These are phyloP conservation scores for Royoungia palumana DNA, from an alignment of 768 basidiomycete species.

Conservation along the genomic window DNA sequence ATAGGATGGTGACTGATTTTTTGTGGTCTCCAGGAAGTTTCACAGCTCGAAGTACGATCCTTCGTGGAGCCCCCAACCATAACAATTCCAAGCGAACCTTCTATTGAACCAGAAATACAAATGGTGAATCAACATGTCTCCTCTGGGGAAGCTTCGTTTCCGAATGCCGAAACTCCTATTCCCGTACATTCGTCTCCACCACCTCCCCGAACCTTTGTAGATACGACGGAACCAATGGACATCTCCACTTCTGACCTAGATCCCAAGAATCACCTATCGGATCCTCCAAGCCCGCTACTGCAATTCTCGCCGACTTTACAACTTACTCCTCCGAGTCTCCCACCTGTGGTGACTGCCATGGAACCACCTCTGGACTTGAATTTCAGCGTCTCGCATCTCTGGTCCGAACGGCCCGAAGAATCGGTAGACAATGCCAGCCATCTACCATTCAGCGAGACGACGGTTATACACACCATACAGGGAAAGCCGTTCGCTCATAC, in stretches of 20 bases:
- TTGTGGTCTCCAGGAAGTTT: neutral
- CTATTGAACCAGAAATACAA: neutral
- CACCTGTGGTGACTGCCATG: constrained; percentile 8
- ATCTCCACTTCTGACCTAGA: neutral
- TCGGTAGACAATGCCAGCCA: neutral
- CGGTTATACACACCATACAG: constrained; percentile 15
- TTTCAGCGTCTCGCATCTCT: constrained; percentile 11
- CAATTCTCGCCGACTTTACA: neutral
- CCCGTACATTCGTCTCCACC: neutral
- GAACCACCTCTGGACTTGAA: constrained; percentile 16
- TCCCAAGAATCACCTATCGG: neutral
- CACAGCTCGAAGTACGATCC: neutral
- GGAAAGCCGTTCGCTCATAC: constrained; percentile 20
- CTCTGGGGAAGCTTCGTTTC: neutral
- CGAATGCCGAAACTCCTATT: neutral
- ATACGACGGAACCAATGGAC: constrained; percentile 4
- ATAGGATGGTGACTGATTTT: neutral
- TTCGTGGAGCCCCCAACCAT: neutral
- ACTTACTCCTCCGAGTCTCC: constrained; percentile 7
- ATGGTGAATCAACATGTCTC: neutral
- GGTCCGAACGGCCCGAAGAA: neutral
- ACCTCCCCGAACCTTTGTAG: neutral
- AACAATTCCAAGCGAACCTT: neutral
- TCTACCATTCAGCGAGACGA: constrained; percentile 18
- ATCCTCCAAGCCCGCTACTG: neutral